These are phyloP conservation scores for Penicillium sp. DNA, from an alignment of 2,329 filamentous ascomycete species.

Conservation along the genomic window DNA sequence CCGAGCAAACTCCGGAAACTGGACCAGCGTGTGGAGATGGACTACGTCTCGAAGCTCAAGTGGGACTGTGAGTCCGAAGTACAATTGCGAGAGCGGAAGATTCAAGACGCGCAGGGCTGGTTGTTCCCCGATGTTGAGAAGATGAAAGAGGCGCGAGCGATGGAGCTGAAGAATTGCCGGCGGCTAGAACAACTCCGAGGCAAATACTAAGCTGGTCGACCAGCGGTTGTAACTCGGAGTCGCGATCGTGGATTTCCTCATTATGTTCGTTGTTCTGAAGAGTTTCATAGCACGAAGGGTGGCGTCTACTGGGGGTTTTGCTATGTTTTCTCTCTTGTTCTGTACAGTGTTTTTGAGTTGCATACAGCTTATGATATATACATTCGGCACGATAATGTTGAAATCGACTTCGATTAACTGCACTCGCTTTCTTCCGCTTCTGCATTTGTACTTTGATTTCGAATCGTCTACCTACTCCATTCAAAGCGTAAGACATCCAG, in stretches of 20 bases:
- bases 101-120: slow-evolving; percentile 82
- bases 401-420: not conserved
- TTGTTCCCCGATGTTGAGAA: slow-evolving; percentile 79
- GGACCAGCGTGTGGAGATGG: slow-evolving; percentile 74
- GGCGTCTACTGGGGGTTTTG: slow-evolving; percentile 18
- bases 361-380: slow-evolving; percentile 8
- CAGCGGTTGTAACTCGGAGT: slow-evolving; percentile 8
- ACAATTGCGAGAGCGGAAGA: slow-evolving; percentile 63
- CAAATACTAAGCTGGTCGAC: slow-evolving; percentile 28
- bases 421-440: not conserved
- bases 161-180: slow-evolving; percentile 63
- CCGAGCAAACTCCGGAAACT: slow-evolving; percentile 70
- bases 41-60: slow-evolving; percentile 67
- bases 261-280: slow-evolving; percentile 8
- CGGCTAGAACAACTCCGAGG: slow-evolving; percentile 55
- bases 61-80: slow-evolving; percentile 75
- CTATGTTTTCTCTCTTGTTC: slow-evolving; percentile 3
- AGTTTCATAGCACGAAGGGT: slow-evolving; percentile 17
- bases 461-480: no score
- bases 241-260: slow-evolving; percentile 6
- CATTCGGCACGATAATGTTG: not conserved
- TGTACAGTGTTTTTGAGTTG: slow-evolving; percentile 20
- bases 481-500: no score
- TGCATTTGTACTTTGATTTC: not conserved
- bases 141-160: slow-evolving; percentile 67